Base-by-base conservation (phyloP, 192 early-diverging fungal species). In the Podochytrium sp. region DNA sequence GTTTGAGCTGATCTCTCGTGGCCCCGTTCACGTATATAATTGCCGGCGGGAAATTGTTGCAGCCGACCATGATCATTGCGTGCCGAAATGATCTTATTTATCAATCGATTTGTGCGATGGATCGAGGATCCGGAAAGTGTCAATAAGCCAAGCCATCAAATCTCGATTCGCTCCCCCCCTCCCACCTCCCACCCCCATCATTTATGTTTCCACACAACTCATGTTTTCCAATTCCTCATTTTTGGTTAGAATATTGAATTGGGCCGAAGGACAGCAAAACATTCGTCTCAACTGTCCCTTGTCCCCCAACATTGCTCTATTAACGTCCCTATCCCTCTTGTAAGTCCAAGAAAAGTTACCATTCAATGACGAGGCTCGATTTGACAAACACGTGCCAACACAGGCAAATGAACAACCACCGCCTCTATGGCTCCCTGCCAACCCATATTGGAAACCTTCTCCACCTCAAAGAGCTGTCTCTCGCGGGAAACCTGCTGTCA, bases 391-490 rank as follows among this genome's bases (percentile, higher is more conserved):
- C 43, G 0, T 47, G 43, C 10, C 43, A 47, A 47, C 10, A 47
- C n/a, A 47, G 43, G 55, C 55, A 57, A 57, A 20, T 57, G 27
- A 27, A n/a, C 12, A 57, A 57, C 25, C 55, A 57, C 27, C 14
- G 55, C 10, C 60, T 62, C 12, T 27, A 62, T 38, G 60, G 60
- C 18, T n/a, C 32, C 10, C 60, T 62, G 10, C 60, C 60, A 27
- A 12, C 6, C 6, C 30, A 29, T 20, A 37, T 62, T 16, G 60
- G 60, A 34, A 10, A 40, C 16, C 35, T 62, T 12, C 12, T 14
- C 10, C 25, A 38, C 35, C 60, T 62, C 14, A 34, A 27, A 38
- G 37, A 62, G 37, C 60, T 62, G 12, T 14, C 14, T 50, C 27
- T 66, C 18, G 20, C 42, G 7, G 65, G 65, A 18, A 66, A 66